Evolutionary conservation across 2,329 filamentous ascomycete genomes (phyloP).

Genomic region (Penicillium sp.): DNA sequence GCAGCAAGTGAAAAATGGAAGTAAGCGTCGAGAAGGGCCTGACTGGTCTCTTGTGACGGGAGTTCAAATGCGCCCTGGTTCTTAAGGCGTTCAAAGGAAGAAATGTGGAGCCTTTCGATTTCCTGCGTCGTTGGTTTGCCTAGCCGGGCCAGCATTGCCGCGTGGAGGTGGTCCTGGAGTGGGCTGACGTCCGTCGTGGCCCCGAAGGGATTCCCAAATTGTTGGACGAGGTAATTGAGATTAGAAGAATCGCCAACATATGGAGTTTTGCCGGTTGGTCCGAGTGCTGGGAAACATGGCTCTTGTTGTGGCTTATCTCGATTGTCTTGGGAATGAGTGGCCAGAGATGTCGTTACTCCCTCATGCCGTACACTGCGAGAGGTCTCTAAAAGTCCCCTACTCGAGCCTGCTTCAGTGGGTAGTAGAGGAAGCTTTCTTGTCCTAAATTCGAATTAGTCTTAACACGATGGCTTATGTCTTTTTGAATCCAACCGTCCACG

Average conservation of each 20-base stretch:
- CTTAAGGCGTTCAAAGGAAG: slow-evolving; percentile 1
- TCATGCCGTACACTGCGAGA: not conserved
- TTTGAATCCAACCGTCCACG: slow-evolving; percentile 13
- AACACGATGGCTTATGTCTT: not conserved
- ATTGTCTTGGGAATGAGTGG: not conserved
- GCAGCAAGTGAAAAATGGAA: slow-evolving; percentile 15
- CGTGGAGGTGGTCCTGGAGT: slow-evolving; percentile 17
- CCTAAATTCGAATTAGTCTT: not conserved
- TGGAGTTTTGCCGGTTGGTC: slow-evolving; percentile 2
- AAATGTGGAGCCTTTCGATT: slow-evolving; percentile 6
- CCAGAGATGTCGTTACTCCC: not conserved
- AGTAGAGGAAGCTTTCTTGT: slow-evolving; percentile 2
- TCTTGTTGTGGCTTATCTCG: not conserved
- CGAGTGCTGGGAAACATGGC: slow-evolving; percentile 10
- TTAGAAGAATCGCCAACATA: slow-evolving; percentile 22
- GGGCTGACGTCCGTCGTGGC: slow-evolving; percentile 6
- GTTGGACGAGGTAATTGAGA: slow-evolving; percentile 19
- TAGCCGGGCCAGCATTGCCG: slow-evolving; percentile 13
- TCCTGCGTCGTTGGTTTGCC: slow-evolving; percentile 8
- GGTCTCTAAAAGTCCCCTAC: not conserved
- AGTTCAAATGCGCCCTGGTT: slow-evolving; percentile 16
- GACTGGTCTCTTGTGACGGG: slow-evolving; percentile 8
- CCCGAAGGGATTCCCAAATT: slow-evolving; percentile 20
- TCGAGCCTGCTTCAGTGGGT: not conserved
- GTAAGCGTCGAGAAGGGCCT: slow-evolving; percentile 17